Evolutionary conservation across 305 asterid genomes (phyloP), one percentile per base, ranked within the genome.

Genomic region (Fraxinus xanthoxyloides): DNA sequence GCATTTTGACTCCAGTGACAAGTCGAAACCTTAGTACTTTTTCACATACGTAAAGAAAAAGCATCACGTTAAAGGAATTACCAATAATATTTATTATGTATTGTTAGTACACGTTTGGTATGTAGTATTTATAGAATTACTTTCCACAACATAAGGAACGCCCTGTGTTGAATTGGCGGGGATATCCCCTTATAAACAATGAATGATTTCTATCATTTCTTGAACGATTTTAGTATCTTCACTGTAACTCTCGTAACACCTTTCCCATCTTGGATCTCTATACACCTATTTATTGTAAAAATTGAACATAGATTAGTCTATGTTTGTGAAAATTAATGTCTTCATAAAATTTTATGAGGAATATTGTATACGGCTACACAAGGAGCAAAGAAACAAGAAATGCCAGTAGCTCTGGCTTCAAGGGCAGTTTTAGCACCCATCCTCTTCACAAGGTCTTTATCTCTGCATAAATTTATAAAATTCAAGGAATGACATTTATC

Each of bases 341-440:
- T 43, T 3, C 17, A 43, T 43, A 43, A 43, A 43, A 10, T 65
- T 65, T 17, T 17, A 26, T 0, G n/a, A 12, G n/a, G 6, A 65
- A 24, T 9, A 24, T 24, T 17, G 19, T 36, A n/a, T 87, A 86
- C 93, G 74, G 88, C 91, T 7, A 88, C 65, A 65, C 91, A 87
- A 6, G 93, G 91, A 72, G 91, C 88, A 67, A 90, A 90, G 63
- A 77, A 86, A 80, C 87, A 87, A 1, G 79, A 85, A 72, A 90
- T 83, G 32, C 90, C 93, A 6, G 90, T 88, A 21, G 93, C 91
- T 86, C 93, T 87, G 48, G 80, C 80, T 84, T 90, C 93, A 59
- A 79, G 83, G 31, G 93, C 93, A 21, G 91, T 90, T 67, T 91
- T 91, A 38, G 79, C 87, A 31, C 93, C 90, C 63, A 88, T 90